phyloP scores from a whole-genome alignment of 768 basidiomycete species.

The Leucosporidium scottii region DNA sequence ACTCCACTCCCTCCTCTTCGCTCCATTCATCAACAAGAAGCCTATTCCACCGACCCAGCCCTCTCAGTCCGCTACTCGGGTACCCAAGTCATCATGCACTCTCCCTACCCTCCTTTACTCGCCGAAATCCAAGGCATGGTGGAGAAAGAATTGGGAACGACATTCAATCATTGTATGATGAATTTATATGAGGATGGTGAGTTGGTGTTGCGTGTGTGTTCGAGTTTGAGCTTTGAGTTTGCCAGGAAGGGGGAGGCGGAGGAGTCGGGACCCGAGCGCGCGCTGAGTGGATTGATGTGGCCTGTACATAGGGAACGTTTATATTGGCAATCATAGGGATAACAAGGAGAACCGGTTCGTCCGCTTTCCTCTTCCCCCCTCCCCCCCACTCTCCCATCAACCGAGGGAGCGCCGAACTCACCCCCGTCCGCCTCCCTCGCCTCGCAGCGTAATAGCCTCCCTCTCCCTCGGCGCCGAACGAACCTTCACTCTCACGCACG shows the following conservation, averaged over 20 bases:
- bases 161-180: constrained; percentile 47
- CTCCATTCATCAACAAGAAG: constrained; percentile 15
- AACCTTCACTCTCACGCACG: constrained; percentile 45
- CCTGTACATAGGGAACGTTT: constrained; percentile 2
- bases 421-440: not conserved
- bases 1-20: not conserved
- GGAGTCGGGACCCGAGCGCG: constrained; percentile 6
- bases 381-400: too few relatives aligned
- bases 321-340: constrained; percentile 37
- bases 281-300: too few relatives aligned
- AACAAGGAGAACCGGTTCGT: constrained; percentile 41
- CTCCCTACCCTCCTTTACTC: constrained; percentile 42
- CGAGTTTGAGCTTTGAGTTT: too few relatives aligned
- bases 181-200: constrained; percentile 46
- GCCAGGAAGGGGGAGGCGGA: not conserved
- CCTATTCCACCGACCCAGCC: constrained; percentile 42
- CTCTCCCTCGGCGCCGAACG: constrained; percentile 45
- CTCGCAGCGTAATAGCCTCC: constrained; percentile 42
- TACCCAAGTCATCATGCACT: constrained; percentile 42
- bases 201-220: constrained; percentile 36
- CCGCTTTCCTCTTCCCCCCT: not conserved
- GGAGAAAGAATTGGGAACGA: constrained; percentile 40
- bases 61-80: constrained; percentile 44
- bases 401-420: not conserved
- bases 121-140: constrained; percentile 40